Conservation (phyloP, 192 early-diverging fungal genomes). For the Backusella sp. region DNA sequence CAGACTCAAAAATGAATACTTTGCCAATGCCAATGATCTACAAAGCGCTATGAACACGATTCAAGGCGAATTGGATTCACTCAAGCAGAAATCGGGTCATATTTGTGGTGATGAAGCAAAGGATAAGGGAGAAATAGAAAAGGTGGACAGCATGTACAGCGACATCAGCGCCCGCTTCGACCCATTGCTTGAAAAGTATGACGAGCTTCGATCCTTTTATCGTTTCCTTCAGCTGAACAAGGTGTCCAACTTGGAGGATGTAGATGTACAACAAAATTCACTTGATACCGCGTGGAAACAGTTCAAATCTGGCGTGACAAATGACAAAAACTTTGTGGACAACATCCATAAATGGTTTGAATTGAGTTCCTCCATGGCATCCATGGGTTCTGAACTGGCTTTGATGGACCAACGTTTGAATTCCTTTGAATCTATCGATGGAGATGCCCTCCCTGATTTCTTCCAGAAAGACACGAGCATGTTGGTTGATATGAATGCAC, state of each 20-base stretch:
- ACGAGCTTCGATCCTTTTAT: constrained; percentile 7
- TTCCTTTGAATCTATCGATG: not conserved
- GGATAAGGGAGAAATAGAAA: not conserved
- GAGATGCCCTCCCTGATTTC: not conserved
- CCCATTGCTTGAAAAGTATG: not conserved
- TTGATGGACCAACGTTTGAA: not conserved
- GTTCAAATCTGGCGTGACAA: not conserved
- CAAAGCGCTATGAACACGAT: not conserved
- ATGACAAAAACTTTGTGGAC: constrained; percentile 2
- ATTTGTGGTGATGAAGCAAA: not conserved
- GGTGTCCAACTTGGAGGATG: not conserved
- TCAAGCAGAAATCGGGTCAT: not conserved
- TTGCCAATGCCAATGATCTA: not conserved
- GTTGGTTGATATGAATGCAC: not conserved
- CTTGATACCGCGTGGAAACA: constrained; percentile 8
- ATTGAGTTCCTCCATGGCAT: not conserved
- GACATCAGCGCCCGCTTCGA: not conserved
- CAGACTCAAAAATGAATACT: constrained; percentile 9
- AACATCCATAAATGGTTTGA: not conserved
- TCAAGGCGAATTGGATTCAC: not conserved
- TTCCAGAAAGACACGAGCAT: not conserved
- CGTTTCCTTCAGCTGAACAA: constrained; percentile 13
- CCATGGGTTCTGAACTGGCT: not conserved
- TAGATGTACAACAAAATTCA: not conserved
- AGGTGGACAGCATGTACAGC: not conserved